Base-by-base conservation (phyloP, 257 asterid genomes). In the Phtheirospermum japonicum region DNA sequence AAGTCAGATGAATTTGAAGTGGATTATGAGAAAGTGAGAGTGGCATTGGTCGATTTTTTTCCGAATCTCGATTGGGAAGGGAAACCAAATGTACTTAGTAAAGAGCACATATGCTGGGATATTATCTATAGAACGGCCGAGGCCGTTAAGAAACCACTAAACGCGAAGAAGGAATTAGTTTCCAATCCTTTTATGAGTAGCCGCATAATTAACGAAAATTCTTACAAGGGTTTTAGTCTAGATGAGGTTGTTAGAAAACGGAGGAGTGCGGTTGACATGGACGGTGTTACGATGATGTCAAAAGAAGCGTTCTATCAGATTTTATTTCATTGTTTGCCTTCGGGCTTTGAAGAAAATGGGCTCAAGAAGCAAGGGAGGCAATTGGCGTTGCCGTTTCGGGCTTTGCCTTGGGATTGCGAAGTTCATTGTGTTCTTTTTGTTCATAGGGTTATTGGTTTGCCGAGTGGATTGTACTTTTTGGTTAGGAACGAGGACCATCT, bases 181-280 rank as follows among this genome's bases (percentile, higher is more conserved):
- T 54, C 72, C 23, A 70, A 62, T 76, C 77, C 83, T 18, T 81
- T 82, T 72, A 72, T 23, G 52, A 72, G 86, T 61, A 75, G 81
- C 71, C 76, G 75, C 36, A 9, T 64, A 45, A 66, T 81, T 36
- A 79, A 76, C 68, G 83, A 76, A 36, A 69, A 74, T 71, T 79
- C 77, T 68, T 92, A 86, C 63, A 76, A 71, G 76, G 85, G 74
- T 34, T 61, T 80, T 60, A 81, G 75, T 73, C 67, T 92, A 28
- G 76, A 82, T 40, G 93, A 92, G 72, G 63, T 88, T 63, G 89
- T 82, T 64, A 83, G 98, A 70, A 92, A 77, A 68, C 82, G 98
- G 4, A 81, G 97, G 71, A 92, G 98, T 23, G 98, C 98, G 2
- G 98, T 92, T 64, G 98, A 88, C 77, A 88, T 92, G 98, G 98